These are phyloP conservation scores for Stachybotrys chlorohalonatus DNA, from an alignment of 2,329 filamentous ascomycete species.

Conservation along the genomic window DNA sequence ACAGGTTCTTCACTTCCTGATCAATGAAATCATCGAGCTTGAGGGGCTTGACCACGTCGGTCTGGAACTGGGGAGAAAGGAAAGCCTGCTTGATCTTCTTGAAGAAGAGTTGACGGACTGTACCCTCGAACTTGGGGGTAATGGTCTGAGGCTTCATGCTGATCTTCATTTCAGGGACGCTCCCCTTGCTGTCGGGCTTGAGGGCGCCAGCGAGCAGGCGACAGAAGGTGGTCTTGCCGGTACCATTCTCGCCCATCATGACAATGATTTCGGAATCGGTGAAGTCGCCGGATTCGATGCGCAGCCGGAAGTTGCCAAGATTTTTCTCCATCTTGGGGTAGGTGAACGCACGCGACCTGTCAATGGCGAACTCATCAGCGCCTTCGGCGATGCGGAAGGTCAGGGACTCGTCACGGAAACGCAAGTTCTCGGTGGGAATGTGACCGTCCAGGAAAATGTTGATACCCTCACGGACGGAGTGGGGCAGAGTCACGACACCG, in stretches of 20 bases:
- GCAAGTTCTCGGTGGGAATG: conserved; percentile 95
- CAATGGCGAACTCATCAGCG: conserved; percentile 76
- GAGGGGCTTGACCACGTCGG: conserved; percentile 98
- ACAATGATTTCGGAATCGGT: conserved; percentile 98
- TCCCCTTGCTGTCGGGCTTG: conserved; percentile 73
- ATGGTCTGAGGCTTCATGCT: conserved; percentile 99
- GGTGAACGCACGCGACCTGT: conserved; percentile 74
- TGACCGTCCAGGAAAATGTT: conserved; percentile 98
- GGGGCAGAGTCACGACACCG: conserved; percentile 91
- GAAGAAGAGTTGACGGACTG: conserved; percentile 96
- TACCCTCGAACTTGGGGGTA: conserved; percentile 95
- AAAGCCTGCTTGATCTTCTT: conserved; percentile 99
- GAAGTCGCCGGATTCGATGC: conserved; percentile 74
- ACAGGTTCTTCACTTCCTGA: conserved; percentile 98
- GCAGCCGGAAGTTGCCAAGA: conserved; percentile 77
- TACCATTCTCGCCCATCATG: conserved; percentile 99
- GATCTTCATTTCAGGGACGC: conserved; percentile 90
- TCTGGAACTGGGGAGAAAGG: conserved; percentile 96
- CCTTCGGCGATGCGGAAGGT: conserved; percentile 91
- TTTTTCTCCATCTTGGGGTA: conserved; percentile 94
- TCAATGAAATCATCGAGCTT: conserved; percentile 99
- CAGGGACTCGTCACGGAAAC: conserved; percentile 93
- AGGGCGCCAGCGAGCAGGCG: conserved; percentile 87
- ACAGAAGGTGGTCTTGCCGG: conserved; percentile 98
- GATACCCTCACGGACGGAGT: conserved; percentile 97